These are phyloP conservation scores for Fragilaria crotonensis DNA, from an alignment of 108 stramenopile species.

Conservation along the genomic window DNA sequence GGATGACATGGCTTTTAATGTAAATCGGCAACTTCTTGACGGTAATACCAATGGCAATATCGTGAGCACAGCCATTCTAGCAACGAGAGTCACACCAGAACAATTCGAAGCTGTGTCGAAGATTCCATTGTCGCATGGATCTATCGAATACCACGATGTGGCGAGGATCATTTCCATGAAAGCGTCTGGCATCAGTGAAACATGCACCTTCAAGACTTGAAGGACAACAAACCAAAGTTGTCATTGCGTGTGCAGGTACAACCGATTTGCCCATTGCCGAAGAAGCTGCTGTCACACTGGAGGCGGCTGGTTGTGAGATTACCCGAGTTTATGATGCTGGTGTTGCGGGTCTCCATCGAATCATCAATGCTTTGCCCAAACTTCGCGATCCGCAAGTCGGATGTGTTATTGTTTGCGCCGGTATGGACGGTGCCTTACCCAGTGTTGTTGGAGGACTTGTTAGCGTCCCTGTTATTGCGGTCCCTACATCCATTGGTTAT, in stretches of 20 bases:
- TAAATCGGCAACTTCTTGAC: conserved; percentile 36
- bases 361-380: conserved; percentile 63
- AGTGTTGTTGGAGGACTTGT: conserved; percentile 93
- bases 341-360: conserved; percentile 93
- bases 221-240: conserved; percentile 17
- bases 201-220: background rate
- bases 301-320: conserved; percentile 56
- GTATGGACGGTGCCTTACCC: conserved; percentile 94
- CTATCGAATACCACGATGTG: conserved; percentile 51
- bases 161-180: conserved; percentile 65
- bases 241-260: conserved; percentile 86
- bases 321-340: conserved; percentile 87
- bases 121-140: conserved; percentile 46
- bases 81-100: conserved; percentile 46
- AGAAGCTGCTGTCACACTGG: conserved; percentile 78
- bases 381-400: conserved; percentile 63
- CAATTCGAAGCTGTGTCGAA: conserved; percentile 24
- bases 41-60: conserved; percentile 6
- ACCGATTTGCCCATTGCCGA: conserved; percentile 87
- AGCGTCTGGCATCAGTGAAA: conserved; percentile 19
- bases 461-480: conserved; percentile 86
- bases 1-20: conserved; percentile 74
- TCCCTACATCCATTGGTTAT: conserved; percentile 91
- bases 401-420: conserved; percentile 88
- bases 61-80: conserved; percentile 52